Evolutionary conservation across 2,329 filamentous ascomycete genomes (phyloP).

Genomic region (Mycogone perniciosa): DNA sequence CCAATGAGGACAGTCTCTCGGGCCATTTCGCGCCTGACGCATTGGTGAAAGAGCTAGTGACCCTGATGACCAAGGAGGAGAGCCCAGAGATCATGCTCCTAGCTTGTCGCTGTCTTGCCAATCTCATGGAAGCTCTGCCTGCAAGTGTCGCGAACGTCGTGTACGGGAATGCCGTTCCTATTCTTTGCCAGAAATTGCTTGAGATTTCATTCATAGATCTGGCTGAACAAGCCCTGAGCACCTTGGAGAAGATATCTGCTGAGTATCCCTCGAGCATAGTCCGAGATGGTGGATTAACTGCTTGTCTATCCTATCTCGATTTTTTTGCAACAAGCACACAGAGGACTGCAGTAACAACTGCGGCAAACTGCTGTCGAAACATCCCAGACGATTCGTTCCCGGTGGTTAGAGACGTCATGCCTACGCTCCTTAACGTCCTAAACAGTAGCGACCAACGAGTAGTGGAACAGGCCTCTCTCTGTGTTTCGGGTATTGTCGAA

Average conservation of each 20-base stretch:
- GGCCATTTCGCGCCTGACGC: slow-evolving; percentile 92
- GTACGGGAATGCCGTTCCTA: slow-evolving; percentile 91
- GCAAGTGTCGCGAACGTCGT: slow-evolving; percentile 92
- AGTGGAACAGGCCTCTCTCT: slow-evolving; percentile 92
- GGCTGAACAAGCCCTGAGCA: slow-evolving; percentile 93
- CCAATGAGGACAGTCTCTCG: slow-evolving; percentile 92
- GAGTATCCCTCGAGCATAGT: slow-evolving; percentile 95
- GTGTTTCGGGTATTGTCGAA: slow-evolving; percentile 91
- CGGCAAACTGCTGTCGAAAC: slow-evolving; percentile 96
- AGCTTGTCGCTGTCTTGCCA: slow-evolving; percentile 90
- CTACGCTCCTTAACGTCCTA: slow-evolving; percentile 83
- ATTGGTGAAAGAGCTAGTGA: slow-evolving; percentile 90
- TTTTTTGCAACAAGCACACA: slow-evolving; percentile 98
- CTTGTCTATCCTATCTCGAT: slow-evolving; percentile 92
- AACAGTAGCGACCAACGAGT: slow-evolving; percentile 92
- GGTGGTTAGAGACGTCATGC: slow-evolving; percentile 93
- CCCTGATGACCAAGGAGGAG: slow-evolving; percentile 88
- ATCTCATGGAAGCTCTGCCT: slow-evolving; percentile 94
- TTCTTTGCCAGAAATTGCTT: slow-evolving; percentile 88
- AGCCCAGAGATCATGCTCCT: slow-evolving; percentile 97
- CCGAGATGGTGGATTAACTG: slow-evolving; percentile 86
- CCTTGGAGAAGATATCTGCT: slow-evolving; percentile 92
- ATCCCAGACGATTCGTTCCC: slow-evolving; percentile 90
- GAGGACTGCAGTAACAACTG: slow-evolving; percentile 91
- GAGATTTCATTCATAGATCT: slow-evolving; percentile 97